Percentiles rank a stretch among this genome's conserved stretches.
Conservation (phyloP, 2,329 filamentous ascomycete species). For the Paecilomyces fulvus region DNA sequence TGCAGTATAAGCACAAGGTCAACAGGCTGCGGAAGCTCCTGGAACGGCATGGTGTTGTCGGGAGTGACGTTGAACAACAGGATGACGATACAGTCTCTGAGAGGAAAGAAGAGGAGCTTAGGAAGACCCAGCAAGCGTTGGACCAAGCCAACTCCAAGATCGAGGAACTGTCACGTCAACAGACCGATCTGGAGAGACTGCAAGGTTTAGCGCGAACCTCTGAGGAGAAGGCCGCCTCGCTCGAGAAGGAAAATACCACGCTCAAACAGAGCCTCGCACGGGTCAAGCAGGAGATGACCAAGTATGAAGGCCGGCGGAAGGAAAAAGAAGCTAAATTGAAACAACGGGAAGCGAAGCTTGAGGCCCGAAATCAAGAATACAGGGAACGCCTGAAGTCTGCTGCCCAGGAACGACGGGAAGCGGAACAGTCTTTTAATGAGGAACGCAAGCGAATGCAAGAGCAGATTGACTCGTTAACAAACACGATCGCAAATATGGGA, state of each 20-base stretch:
- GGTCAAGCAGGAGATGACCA: constrained; percentile 34
- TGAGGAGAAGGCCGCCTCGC: constrained; percentile 31
- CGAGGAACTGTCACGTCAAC: constrained; percentile 22
- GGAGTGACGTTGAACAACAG: constrained; percentile 16
- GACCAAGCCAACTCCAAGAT: constrained; percentile 26
- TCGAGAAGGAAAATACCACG: constrained; percentile 33
- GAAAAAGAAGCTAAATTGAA: constrained; percentile 35
- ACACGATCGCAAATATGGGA: constrained; percentile 21
- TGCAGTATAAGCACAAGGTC: constrained; percentile 38
- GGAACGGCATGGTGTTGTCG: constrained; percentile 32
- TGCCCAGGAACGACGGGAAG: constrained; percentile 27
- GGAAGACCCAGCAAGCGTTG: constrained; percentile 25
- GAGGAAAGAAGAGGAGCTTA: constrained; percentile 17
- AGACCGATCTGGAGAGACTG: constrained; percentile 26
- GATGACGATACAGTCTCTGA: constrained; percentile 12
- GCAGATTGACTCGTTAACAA: constrained; percentile 29
- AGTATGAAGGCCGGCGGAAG: constrained; percentile 34
- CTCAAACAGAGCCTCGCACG: constrained; percentile 34
- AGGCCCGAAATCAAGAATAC: constrained; percentile 32
- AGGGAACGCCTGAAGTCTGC: constrained; percentile 28
- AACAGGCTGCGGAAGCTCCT: constrained; percentile 27
- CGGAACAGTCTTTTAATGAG: constrained; percentile 26
- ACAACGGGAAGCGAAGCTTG: constrained; percentile 30
- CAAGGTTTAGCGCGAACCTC: constrained; percentile 28
- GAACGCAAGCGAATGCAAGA: constrained; percentile 31